Evolutionary conservation across 495 filamentous ascomycete species (phyloP).

Genomic region (Neurospora sp.): DNA sequence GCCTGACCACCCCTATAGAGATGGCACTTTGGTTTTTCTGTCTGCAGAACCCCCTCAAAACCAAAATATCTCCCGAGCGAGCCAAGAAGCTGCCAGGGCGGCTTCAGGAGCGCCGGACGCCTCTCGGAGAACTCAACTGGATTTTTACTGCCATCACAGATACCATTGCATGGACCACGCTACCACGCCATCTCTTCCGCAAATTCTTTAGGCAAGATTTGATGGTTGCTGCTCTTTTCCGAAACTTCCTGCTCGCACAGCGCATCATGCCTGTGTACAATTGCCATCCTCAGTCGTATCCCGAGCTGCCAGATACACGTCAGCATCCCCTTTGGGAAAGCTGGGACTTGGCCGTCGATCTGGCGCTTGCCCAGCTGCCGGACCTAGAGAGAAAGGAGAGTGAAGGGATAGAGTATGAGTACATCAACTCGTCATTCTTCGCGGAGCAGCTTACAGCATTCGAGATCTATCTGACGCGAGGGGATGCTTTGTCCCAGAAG

Average conservation of each 20-base stretch:
- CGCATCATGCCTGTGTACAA: slow-evolving; percentile 92
- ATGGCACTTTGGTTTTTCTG: slow-evolving; percentile 94
- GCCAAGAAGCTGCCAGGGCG: slow-evolving; percentile 74
- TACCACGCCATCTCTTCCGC: slow-evolving; percentile 83
- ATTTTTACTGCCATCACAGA: slow-evolving; percentile 99
- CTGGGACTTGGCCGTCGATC: slow-evolving; percentile 95
- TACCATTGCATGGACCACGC: slow-evolving; percentile 94
- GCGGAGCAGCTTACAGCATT: slow-evolving; percentile 96
- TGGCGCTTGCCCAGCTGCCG: slow-evolving; percentile 86
- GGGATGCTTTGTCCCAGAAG: slow-evolving; percentile 67
- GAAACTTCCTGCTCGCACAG: slow-evolving; percentile 91
- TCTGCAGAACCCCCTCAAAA: slow-evolving; percentile 78
- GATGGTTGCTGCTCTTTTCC: slow-evolving; percentile 94
- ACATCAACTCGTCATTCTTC: slow-evolving; percentile 91
- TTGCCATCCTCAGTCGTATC: slow-evolving; percentile 84
- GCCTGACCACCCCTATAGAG: slow-evolving; percentile 91
- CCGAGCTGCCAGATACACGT: slow-evolving; percentile 81
- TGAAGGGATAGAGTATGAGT: slow-evolving; percentile 73
- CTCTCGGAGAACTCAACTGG: slow-evolving; percentile 95
- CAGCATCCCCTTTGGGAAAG: slow-evolving; percentile 92
- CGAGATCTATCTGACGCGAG: slow-evolving; percentile 88
- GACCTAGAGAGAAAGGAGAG: slow-evolving; percentile 62
- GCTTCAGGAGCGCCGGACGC: slow-evolving; percentile 86
- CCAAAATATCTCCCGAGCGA: slow-evolving; percentile 62
- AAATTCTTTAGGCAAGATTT: slow-evolving; percentile 95